Percentiles rank a stretch among this genome's conserved stretches.
phyloP scores from a whole-genome alignment of 345 rosid genomes.

The Turnera subulata region DNA sequence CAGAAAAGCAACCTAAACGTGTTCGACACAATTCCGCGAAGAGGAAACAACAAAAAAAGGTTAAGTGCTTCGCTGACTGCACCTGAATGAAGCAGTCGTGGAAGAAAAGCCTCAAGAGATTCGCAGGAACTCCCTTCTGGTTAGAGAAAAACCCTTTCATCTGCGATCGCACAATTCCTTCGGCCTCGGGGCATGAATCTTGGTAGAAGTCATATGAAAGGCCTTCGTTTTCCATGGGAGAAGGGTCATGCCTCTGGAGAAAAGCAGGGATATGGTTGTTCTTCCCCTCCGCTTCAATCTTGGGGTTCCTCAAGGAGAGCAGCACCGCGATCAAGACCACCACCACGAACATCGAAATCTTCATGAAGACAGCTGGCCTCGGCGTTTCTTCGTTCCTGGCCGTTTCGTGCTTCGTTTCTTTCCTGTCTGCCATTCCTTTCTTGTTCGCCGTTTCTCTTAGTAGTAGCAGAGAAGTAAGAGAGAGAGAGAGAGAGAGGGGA shows the following conservation, averaged over 20 bases:
- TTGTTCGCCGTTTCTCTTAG: too few relatives aligned
- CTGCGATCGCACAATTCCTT: constrained; percentile 25
- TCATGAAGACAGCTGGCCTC: too few relatives aligned
- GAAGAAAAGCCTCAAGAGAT: constrained; percentile 36
- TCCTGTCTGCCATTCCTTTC: too few relatives aligned
- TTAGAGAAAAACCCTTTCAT: constrained; percentile 25
- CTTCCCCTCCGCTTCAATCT: not conserved
- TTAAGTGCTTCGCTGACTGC: too few relatives aligned
- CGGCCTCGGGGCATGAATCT: constrained; percentile 33
- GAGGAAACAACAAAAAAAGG: too few relatives aligned
- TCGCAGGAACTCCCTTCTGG: constrained; percentile 23
- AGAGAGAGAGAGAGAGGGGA: too few relatives aligned
- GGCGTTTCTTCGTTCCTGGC: too few relatives aligned
- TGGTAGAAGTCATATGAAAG: too few relatives aligned
- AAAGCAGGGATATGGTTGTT: constrained; percentile 10
- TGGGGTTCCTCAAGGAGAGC: constrained; percentile 11
- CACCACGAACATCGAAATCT: not conserved
- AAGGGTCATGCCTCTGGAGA: constrained; percentile 1
- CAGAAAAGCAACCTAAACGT: not conserved
- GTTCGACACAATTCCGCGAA: not conserved
- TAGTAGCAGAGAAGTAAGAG: too few relatives aligned
- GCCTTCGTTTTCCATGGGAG: not conserved
- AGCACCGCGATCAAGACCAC: constrained; percentile 13
- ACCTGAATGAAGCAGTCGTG: constrained; percentile 47
- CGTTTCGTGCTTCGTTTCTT: too few relatives aligned